Evolutionary conservation across 306 rosid species (phyloP), one percentile per base, ranked within the genome.

Genomic region (Dalbergia cochinchinensis): DNA sequence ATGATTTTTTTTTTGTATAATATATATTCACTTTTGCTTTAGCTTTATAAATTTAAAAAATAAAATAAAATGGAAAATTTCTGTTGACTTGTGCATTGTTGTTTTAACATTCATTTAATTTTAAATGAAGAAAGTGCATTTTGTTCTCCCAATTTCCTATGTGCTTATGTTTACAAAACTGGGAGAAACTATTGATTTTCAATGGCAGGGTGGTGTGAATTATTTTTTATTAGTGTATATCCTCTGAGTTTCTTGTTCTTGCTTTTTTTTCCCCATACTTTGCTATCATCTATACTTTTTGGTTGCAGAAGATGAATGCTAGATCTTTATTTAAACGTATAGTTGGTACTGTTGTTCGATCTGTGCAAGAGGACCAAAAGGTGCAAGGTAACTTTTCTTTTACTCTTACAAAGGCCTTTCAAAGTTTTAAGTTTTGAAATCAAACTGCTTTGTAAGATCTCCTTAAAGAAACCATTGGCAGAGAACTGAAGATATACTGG

Each of bases 271-370:
- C 48, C 15, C 15, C 13, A 10, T 48, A 22, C 15, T 67, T 57
- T 65, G 13, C 11, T 58, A 20, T 83, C 55, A 81, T 72, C 57
- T 33, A 26, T 62, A 71, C 8, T 78, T 88, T 35, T 76, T 60
- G 86, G 66, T 76, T 78, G 82, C 97, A 94, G 96, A 91, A 90
- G 73, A 85, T 87, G 74, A 95, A 87, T 79, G 85, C 93, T 62
- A 85, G 91, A 86, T 95, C 99, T 35, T 86, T 92, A 65, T 87
- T 95, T 64, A 95, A 88, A 79, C 91, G 94, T 58, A 89, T 95
- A 68, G 95, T 95, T 85, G 97, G 99, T 63, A 95, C 99, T 4
- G 99, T 95, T 77, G 97, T 95, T 75, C 89, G 96, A 81, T 92
- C 94, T 71, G 94, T 92, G 77, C 97, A 95, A 20, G 99, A 95